Conservation (phyloP, 257 asterid genomes). For the Penstemon barbatus region DNA sequence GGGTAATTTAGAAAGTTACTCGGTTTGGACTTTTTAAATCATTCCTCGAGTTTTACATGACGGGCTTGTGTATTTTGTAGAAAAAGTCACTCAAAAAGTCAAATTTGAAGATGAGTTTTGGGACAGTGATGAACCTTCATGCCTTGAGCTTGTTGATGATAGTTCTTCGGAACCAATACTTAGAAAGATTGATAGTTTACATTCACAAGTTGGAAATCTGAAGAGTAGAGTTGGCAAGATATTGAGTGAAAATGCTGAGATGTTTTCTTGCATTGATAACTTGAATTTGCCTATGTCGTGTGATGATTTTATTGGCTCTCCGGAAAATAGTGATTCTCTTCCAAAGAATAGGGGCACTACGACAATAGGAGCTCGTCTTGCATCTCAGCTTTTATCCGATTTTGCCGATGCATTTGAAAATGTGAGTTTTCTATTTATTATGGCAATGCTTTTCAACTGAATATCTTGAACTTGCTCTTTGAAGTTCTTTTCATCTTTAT, state of each 20-base stretch:
- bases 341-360: no score
- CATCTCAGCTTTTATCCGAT: conserved; percentile 54
- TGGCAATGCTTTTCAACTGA: neutral
- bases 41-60: neutral
- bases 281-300: conserved; percentile 33
- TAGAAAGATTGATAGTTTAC: conserved; percentile 47
- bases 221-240: conserved; percentile 48
- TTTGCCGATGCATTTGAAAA: conserved; percentile 32
- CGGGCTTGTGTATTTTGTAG: conserved; percentile 18
- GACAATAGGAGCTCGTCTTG: no score
- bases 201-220: conserved; percentile 44
- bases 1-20: neutral
- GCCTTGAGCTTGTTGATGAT: conserved; percentile 37
- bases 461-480: neutral
- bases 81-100: conserved; percentile 39
- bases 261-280: conserved; percentile 26
- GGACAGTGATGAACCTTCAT: conserved; percentile 39
- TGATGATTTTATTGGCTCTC: conserved; percentile 36
- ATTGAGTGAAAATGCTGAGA: conserved; percentile 47
- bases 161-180: conserved; percentile 43
- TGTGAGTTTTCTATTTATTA: conserved; percentile 30
- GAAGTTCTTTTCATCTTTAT: neutral
- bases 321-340: conserved; percentile 28
- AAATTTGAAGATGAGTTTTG: conserved; percentile 38
- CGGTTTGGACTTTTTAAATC: neutral